Conservation (phyloP, 768 basidiomycete species). For the Termitomyces sp. region DNA sequence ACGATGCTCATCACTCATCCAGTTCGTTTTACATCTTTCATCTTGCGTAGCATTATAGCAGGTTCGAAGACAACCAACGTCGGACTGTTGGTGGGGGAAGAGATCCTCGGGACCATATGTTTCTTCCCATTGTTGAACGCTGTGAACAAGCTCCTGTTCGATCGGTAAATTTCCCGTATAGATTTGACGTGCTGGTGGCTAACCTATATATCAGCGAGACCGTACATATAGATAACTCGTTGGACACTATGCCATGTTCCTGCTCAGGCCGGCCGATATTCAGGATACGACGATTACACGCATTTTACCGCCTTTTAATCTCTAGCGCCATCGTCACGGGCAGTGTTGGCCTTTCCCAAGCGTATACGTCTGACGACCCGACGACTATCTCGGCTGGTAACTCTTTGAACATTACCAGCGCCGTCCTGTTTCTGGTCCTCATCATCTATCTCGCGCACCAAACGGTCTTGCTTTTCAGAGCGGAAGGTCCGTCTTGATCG, state of each 20-base stretch:
- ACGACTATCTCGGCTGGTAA: background rate
- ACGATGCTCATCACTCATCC: background rate
- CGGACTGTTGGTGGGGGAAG: conserved; percentile 6
- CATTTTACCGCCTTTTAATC: conserved; percentile 1
- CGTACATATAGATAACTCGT: background rate
- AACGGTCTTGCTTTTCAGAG: background rate
- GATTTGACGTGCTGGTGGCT: background rate
- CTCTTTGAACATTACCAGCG: conserved; percentile 2
- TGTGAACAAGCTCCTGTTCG: background rate
- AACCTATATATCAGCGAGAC: conserved; percentile 1
- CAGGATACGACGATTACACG: background rate
- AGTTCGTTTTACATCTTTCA: conserved; percentile 5
- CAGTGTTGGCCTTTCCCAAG: conserved; percentile 3
- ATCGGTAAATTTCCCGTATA: background rate
- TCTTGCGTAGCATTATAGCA: conserved; percentile 2
- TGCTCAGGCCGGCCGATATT: background rate
- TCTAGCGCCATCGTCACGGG: conserved; percentile 2
- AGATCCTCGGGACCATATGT: background rate
- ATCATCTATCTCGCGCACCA: background rate
- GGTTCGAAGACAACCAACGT: background rate
- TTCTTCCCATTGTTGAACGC: conserved; percentile 3
- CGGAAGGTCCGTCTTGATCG: background rate
- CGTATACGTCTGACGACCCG: conserved; percentile 1
- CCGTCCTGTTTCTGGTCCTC: conserved; percentile 2
- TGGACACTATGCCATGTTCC: background rate